Conservation (phyloP, 2,329 filamentous ascomycete species). For the Penicillium vulpinum region DNA sequence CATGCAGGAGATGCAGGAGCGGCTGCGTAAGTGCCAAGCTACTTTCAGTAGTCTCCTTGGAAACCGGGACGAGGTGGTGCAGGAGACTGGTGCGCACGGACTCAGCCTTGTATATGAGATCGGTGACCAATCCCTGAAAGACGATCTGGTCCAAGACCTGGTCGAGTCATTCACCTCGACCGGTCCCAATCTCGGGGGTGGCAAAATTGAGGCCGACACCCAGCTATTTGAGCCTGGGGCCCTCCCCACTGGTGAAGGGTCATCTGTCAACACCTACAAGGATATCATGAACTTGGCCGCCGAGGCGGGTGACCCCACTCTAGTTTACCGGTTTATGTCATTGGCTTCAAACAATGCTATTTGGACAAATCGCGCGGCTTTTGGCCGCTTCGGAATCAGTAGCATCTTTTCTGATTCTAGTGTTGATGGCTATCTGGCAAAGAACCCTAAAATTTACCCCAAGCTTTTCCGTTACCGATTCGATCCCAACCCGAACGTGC, state of each 20-base stretch:
- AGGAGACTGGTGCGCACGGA: slow-evolving; percentile 90
- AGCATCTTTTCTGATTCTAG: slow-evolving; percentile 85
- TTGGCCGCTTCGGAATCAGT: slow-evolving; percentile 89
- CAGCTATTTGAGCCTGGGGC: slow-evolving; percentile 91
- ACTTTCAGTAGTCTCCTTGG: slow-evolving; percentile 86
- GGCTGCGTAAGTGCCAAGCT: slow-evolving; percentile 75
- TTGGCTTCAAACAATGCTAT: slow-evolving; percentile 93
- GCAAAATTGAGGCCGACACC: slow-evolving; percentile 84
- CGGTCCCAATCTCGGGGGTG: slow-evolving; percentile 60
- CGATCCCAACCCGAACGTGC: slow-evolving; percentile 90
- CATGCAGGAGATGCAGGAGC: slow-evolving; percentile 68
- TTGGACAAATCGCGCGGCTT: slow-evolving; percentile 95
- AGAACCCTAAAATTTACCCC: slow-evolving; percentile 92
- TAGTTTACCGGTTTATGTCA: slow-evolving; percentile 99
- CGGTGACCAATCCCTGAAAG: slow-evolving; percentile 76
- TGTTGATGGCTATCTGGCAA: slow-evolving; percentile 63
- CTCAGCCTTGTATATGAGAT: slow-evolving; percentile 92
- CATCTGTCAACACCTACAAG: slow-evolving; percentile 90
- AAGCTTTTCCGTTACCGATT: slow-evolving; percentile 94
- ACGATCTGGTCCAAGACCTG: slow-evolving; percentile 81
- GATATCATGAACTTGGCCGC: slow-evolving; percentile 95
- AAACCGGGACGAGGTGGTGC: slow-evolving; percentile 88
- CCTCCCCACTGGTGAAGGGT: slow-evolving; percentile 84
- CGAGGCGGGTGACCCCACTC: slow-evolving; percentile 89
- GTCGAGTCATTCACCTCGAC: slow-evolving; percentile 81